phyloP scores from a whole-genome alignment of 805 yeast species.

The Danielia oregonensis region DNA sequence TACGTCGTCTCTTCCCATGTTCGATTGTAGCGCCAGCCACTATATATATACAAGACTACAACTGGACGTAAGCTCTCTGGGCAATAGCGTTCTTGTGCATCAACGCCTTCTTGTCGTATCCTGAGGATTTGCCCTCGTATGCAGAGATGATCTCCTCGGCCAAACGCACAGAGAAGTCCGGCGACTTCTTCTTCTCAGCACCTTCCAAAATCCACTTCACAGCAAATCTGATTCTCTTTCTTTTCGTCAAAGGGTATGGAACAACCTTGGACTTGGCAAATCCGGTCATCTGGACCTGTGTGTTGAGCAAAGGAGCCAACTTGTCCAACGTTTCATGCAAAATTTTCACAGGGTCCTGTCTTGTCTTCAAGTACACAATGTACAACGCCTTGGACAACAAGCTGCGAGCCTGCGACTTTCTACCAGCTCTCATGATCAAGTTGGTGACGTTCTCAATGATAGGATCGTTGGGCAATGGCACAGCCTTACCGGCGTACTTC shows the following conservation, averaged over 20 bases:
- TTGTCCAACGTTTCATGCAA: conserved; percentile 72
- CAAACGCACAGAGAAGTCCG: conserved; percentile 80
- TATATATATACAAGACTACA: conserved; percentile 13
- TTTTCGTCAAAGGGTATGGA: conserved; percentile 77
- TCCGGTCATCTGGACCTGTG: conserved; percentile 75
- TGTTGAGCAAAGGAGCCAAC: conserved; percentile 79
- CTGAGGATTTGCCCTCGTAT: conserved; percentile 71
- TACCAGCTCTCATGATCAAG: conserved; percentile 89
- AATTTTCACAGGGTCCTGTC: conserved; percentile 76
- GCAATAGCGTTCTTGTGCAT: conserved; percentile 86
- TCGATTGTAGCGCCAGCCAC: neutral
- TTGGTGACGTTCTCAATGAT: conserved; percentile 74
- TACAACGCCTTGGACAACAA: conserved; percentile 75
- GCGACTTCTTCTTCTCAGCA: conserved; percentile 70
- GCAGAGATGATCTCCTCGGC: conserved; percentile 87
- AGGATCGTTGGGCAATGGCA: conserved; percentile 67
- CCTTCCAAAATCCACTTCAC: conserved; percentile 90
- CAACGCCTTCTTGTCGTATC: conserved; percentile 76
- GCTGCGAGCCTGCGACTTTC: conserved; percentile 75
- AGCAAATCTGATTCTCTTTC: conserved; percentile 84
- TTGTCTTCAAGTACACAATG: conserved; percentile 64
- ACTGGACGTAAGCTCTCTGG: conserved; percentile 74
- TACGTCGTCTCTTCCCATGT: neutral
- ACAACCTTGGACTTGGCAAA: conserved; percentile 78
- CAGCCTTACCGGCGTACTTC: conserved; percentile 43